A percentile compares a stretch with the other conserved stretches of the same genome.
phyloP scores from a whole-genome alignment of 129 eudicot species.

The Silybum marianum region DNA sequence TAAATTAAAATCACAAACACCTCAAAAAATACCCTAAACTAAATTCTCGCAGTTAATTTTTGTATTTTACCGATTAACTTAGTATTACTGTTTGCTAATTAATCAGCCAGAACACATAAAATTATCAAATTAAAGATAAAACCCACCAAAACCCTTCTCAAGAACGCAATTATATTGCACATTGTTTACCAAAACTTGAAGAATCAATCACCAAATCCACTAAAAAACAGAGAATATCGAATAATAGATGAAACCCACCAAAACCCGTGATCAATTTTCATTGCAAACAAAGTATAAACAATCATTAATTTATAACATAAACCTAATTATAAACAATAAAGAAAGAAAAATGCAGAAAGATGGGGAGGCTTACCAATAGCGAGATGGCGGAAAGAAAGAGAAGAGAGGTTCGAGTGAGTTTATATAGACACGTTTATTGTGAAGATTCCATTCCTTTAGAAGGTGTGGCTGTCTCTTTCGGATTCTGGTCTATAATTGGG shows the following conservation, averaged over 20 bases:
- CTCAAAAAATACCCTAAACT: not conserved
- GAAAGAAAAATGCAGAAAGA: not conserved
- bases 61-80: not conserved
- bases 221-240: constrained; percentile 5
- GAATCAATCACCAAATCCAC: not conserved
- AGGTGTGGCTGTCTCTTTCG: constrained; percentile 6
- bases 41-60: not conserved
- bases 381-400: constrained; percentile 16
- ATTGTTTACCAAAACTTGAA: not conserved
- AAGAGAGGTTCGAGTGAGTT: too few relatives aligned
- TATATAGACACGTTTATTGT: constrained; percentile 27
- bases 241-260: constrained; percentile 26
- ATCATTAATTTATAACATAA: constrained; percentile 2
- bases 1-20: not conserved
- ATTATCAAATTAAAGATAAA: constrained; percentile 10
- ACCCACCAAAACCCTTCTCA: not conserved
- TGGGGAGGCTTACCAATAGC: constrained; percentile 6
- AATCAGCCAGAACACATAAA: not conserved
- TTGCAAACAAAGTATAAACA: constrained; percentile 13
- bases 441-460: not conserved
- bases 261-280: constrained; percentile 30
- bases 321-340: not conserved
- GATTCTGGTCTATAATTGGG: not conserved
- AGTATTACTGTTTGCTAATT: not conserved
- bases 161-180: not conserved